Percentiles rank a stretch among this genome's conserved stretches.
These are phyloP conservation scores for Cytospora leucostoma DNA, from an alignment of 2,329 filamentous ascomycete species.

Conservation along the genomic window DNA sequence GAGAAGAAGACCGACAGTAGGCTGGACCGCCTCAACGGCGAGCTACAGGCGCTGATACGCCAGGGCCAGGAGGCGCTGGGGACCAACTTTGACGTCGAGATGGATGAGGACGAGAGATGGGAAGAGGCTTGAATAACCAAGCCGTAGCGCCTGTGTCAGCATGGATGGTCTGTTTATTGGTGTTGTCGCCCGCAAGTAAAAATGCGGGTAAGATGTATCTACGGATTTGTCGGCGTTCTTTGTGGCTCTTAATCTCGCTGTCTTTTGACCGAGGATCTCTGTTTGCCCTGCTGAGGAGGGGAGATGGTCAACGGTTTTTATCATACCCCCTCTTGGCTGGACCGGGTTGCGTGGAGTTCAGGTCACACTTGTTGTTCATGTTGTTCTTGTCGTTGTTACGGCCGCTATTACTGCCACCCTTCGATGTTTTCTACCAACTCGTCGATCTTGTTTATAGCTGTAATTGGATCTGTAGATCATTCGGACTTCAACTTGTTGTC, in stretches of 20 bases:
- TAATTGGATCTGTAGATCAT: neutral
- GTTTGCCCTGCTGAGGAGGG: neutral
- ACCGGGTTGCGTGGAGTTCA: neutral
- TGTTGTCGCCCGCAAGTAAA: neutral
- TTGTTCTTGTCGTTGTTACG: neutral
- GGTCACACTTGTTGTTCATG: neutral
- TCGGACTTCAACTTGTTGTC: no score
- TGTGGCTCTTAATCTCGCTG: neutral
- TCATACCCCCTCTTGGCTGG: neutral
- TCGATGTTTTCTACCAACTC: neutral
- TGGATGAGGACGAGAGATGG: slow-evolving; percentile 51
- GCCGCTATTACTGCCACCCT: neutral
- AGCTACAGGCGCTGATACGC: slow-evolving; percentile 82
- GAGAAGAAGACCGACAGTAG: slow-evolving; percentile 78
- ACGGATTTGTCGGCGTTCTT: neutral
- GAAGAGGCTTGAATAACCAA: slow-evolving; percentile 36
- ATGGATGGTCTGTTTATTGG: neutral
- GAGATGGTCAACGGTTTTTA: neutral
- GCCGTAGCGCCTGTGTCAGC: neutral
- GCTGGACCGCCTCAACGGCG: slow-evolving; percentile 76
- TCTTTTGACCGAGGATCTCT: neutral
- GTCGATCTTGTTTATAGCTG: neutral
- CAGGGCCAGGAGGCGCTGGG: slow-evolving; percentile 86
- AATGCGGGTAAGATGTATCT: neutral
- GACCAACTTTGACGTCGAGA: slow-evolving; percentile 69